These are phyloP conservation scores for Eimeria maxima DNA, from an alignment of 169 alveolate genomes.

Conservation along the genomic window DNA sequence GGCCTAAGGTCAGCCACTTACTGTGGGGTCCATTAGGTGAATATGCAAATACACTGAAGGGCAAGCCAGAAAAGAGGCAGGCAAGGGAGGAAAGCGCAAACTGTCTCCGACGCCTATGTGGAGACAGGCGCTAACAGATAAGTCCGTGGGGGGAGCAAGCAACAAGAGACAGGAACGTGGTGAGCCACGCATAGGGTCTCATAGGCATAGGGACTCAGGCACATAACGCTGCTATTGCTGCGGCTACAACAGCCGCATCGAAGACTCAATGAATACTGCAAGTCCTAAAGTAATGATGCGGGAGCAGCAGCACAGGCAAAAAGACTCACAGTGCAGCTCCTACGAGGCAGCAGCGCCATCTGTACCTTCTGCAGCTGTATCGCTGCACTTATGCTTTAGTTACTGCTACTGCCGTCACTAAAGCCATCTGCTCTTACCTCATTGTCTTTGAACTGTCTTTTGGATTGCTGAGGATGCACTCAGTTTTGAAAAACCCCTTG, in stretches of 20 bases:
- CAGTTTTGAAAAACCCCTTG: slow-evolving; percentile 41
- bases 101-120: too few species aligned
- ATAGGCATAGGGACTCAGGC: neutral
- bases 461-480: slow-evolving; percentile 60
- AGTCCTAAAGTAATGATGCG: neutral
- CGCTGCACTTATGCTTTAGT: neutral
- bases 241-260: neutral
- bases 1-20: neutral
- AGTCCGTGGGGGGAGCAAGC: neutral
- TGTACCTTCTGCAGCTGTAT: neutral
- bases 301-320: neutral
- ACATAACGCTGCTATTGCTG: neutral
- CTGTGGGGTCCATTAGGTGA: too few species aligned
- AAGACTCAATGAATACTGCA: neutral
- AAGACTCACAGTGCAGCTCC: neutral
- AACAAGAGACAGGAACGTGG: neutral
- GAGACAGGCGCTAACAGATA: neutral
- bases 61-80: too few species aligned
- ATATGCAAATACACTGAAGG: too few species aligned
- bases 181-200: neutral
- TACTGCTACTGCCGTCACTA: neutral
- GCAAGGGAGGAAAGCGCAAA: too few species aligned
- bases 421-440: slow-evolving; percentile 10
- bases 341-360: neutral
- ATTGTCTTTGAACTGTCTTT: slow-evolving; percentile 73